phyloP scores from a whole-genome alignment of 257 asterid genomes.

The Gentiana macrophylla region DNA sequence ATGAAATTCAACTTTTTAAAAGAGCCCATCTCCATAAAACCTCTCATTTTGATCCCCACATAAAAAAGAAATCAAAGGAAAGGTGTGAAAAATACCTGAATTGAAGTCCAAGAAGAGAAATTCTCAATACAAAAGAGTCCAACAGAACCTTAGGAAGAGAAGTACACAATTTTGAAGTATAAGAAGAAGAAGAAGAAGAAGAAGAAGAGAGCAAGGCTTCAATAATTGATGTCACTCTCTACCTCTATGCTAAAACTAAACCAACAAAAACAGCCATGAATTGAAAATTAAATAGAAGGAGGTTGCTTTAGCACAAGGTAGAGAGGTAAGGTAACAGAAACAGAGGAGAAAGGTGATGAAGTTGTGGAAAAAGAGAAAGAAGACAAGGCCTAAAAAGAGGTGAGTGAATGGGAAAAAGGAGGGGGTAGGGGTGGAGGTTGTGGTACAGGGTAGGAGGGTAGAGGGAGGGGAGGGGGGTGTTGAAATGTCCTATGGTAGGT shows the following conservation, averaged over 20 bases:
- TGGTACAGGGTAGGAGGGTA: neutral
- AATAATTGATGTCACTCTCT: neutral
- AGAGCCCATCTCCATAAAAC: neutral
- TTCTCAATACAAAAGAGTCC: slow-evolving; percentile 5
- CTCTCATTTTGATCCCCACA: neutral
- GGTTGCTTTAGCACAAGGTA: neutral
- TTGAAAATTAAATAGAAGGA: too few species aligned
- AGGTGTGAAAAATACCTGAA: slow-evolving; percentile 12
- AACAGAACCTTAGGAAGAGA: neutral
- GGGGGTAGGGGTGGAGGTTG: slow-evolving; percentile 1
- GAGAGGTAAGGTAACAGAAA: neutral
- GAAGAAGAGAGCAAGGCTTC: neutral
- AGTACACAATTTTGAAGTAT: too few species aligned
- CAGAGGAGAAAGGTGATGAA: neutral
- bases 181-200: neutral
- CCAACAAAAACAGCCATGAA: neutral
- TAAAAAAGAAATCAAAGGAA: neutral
- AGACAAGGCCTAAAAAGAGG: slow-evolving; percentile 9
- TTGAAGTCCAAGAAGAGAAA: neutral
- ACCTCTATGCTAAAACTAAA: neutral
- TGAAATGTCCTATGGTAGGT: slow-evolving; percentile 43
- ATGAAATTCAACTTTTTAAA: neutral
- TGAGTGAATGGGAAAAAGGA: slow-evolving; percentile 4
- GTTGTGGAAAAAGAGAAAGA: slow-evolving; percentile 1
- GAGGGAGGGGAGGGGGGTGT: slow-evolving; percentile 14